Percentiles rank a stretch among this genome's conserved stretches.
phyloP scores from a whole-genome alignment of 495 filamentous ascomycete genomes.

The Hyphodiscus hymeniophilus region DNA sequence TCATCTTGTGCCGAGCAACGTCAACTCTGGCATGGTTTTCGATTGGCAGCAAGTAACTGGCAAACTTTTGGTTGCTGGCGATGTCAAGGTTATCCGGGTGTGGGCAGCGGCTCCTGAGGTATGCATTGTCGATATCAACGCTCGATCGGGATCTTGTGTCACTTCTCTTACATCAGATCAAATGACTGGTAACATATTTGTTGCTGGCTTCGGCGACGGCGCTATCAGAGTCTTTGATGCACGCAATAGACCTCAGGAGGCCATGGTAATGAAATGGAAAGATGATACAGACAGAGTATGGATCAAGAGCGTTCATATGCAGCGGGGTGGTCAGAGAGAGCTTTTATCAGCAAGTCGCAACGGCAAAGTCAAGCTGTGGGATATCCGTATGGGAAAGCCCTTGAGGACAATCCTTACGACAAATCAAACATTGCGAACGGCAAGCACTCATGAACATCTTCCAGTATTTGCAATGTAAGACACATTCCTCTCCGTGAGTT shows the following conservation, averaged over 20 bases:
- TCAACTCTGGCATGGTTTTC: slow-evolving; percentile 90
- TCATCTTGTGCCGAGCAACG: slow-evolving; percentile 83
- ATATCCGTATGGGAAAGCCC: slow-evolving; percentile 75
- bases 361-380: slow-evolving; percentile 93
- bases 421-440: slow-evolving; percentile 68
- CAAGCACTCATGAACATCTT: slow-evolving; percentile 93
- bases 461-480: slow-evolving; percentile 94
- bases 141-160: slow-evolving; percentile 90
- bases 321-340: slow-evolving; percentile 87
- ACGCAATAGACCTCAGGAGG: slow-evolving; percentile 66
- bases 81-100: slow-evolving; percentile 89
- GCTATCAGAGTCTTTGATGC: slow-evolving; percentile 92
- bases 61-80: slow-evolving; percentile 85
- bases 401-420: slow-evolving; percentile 67
- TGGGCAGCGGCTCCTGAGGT: slow-evolving; percentile 94
- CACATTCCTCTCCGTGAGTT: neutral
- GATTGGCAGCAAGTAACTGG: slow-evolving; percentile 99
- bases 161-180: slow-evolving; percentile 94
- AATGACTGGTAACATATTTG: slow-evolving; percentile 91
- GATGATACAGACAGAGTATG: slow-evolving; percentile 75
- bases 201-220: slow-evolving; percentile 96
- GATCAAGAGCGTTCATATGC: slow-evolving; percentile 94
- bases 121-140: slow-evolving; percentile 89
- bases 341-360: slow-evolving; percentile 79
- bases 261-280: slow-evolving; percentile 94